A percentile compares a stretch with the other conserved stretches of the same genome.
These are phyloP conservation scores for Phalaenopsis hybrid DNA, from an alignment of 116 monocot genomes.

Conservation along the genomic window DNA sequence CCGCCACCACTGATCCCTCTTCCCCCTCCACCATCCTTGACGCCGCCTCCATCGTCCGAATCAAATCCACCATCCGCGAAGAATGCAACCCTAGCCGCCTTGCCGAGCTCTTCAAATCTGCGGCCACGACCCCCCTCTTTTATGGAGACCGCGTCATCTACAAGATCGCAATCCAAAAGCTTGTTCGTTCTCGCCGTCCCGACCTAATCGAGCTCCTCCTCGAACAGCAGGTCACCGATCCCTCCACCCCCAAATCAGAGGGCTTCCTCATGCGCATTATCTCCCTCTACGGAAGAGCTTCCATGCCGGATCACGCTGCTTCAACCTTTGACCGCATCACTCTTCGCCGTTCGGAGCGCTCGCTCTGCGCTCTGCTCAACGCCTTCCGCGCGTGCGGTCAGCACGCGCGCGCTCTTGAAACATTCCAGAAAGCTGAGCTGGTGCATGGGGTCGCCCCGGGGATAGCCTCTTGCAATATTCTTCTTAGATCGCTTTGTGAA, in stretches of 20 bases:
- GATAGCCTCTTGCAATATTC: slow-evolving; percentile 35
- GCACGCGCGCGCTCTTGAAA: slow-evolving; percentile 25
- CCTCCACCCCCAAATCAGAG: too few species aligned
- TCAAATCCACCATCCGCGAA: slow-evolving; percentile 29
- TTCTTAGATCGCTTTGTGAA: slow-evolving; percentile 27
- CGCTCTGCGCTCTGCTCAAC: slow-evolving; percentile 53
- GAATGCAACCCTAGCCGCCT: slow-evolving; percentile 27
- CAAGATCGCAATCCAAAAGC: too few species aligned
- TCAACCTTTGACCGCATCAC: too few species aligned
- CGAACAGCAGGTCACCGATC: too few species aligned
- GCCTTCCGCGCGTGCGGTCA: slow-evolving; percentile 32
- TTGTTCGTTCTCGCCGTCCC: too few species aligned
- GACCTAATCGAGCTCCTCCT: too few species aligned
- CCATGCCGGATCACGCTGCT: too few species aligned
- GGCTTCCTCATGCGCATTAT: too few species aligned
- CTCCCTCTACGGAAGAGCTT: too few species aligned
- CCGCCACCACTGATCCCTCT: background rate
- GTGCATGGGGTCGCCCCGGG: slow-evolving; percentile 29
- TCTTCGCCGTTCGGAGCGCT: too few species aligned
- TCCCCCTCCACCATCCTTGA: background rate
- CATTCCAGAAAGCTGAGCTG: slow-evolving; percentile 21
- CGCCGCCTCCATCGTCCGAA: slow-evolving; percentile 4
- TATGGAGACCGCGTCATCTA: too few species aligned
- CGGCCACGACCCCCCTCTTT: too few species aligned
- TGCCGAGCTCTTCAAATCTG: slow-evolving; percentile 31